Conservation (phyloP, 805 yeast species). For the Yamadazyma endophytica region DNA sequence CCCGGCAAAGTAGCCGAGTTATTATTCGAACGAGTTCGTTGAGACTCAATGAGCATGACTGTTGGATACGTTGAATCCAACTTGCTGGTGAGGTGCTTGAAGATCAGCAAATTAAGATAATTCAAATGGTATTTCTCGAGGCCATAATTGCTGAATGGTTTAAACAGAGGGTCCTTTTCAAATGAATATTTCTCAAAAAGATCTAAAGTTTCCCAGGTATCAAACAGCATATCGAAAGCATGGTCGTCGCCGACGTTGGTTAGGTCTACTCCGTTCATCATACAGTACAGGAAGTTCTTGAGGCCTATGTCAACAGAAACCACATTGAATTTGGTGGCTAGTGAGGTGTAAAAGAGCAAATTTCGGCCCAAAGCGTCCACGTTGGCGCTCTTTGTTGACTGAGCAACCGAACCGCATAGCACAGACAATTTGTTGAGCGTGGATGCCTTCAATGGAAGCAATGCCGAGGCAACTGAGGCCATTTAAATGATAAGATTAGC, state of each 20-base stretch:
- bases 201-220: conserved; percentile 14
- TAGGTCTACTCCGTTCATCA: conserved; percentile 6
- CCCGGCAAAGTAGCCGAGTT: conserved; percentile 34
- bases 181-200: conserved; percentile 7
- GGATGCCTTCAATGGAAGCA: conserved; percentile 2
- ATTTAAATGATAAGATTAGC: too few relatives aligned
- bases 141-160: conserved; percentile 4
- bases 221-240: conserved; percentile 3
- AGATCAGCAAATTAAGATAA: conserved; percentile 13
- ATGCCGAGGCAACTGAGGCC: too few relatives aligned
- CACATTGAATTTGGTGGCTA: conserved; percentile 11
- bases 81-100: conserved; percentile 13
- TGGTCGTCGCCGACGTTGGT: conserved; percentile 5
- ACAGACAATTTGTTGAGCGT: conserved; percentile 10
- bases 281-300: conserved; percentile 39
- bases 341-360: conserved; percentile 4
- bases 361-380: conserved; percentile 5
- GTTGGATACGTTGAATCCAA: too few relatives aligned
- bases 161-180: conserved; percentile 3
- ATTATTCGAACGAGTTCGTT: conserved; percentile 33
- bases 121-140: conserved; percentile 7
- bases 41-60: conserved; percentile 33
- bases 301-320: conserved; percentile 38
- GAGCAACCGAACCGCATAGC: conserved; percentile 17
- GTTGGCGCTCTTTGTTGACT: conserved; percentile 13